Evolutionary conservation across 2,329 filamentous ascomycete genomes (phyloP), one percentile per base, ranked within the genome.

Genomic region (Dactylella cylindrospora): DNA sequence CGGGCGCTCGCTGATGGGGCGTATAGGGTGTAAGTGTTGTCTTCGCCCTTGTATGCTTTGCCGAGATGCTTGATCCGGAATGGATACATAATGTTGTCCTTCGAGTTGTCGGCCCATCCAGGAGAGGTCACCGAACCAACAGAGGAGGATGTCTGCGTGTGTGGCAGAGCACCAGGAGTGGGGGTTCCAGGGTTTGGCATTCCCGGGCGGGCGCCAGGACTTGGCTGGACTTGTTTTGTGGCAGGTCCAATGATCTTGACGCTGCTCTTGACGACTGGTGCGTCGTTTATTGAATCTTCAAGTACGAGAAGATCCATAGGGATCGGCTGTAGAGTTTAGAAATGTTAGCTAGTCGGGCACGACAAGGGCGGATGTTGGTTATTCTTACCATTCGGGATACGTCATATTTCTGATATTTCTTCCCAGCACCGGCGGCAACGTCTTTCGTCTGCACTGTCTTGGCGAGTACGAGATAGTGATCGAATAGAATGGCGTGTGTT

Each of bases 21-120:
- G 71, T 94, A 97, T 1, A 98, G 77, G 0, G 87, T 95, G 72
- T 96, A 97, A 0, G 88, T 84, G 67, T 95, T 90, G 40, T 75
- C 72, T 65, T 95, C 88, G 9, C 61, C 54, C 43, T 70, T 70
- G 31, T 55, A 33, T 10, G 64, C 61, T 26, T 68, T 67, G 9
- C 94, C 93, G 15, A 98, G 80, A 74, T 98, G 93, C 75, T 96
- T 96, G 71, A 98, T 83, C 67, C 84, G 84, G 81, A 98, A 98
- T 0, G 94, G 93, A 71, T 90, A 98, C 68, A 98, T 75, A 38
- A 93, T 86, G 72, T 85, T 88, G 70, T 88, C 84, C 66, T 82
- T 86, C 9, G 3, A 72, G 70, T 22, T 81, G 71, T 35, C 76
- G 72, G n/a, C 72, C 72, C 45, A 75, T 71, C 60, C 65, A 1